Evolutionary conservation across 2,329 filamentous ascomycete species (phyloP).

Genomic region (Ophiocordyceps sinensis): DNA sequence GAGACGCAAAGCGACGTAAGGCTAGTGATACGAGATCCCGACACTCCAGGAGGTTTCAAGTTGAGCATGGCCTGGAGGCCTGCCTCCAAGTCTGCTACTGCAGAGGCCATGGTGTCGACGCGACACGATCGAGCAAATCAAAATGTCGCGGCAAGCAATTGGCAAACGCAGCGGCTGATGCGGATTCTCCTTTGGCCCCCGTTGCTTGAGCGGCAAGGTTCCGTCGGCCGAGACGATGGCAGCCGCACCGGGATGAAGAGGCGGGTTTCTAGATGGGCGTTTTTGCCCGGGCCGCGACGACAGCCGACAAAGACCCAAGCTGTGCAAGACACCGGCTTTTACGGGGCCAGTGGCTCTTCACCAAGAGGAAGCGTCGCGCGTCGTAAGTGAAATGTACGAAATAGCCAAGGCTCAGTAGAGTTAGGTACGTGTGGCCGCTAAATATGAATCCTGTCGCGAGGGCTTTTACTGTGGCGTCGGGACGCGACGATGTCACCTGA

Average conservation of each 20-base stretch:
- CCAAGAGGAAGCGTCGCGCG: conserved; percentile 1
- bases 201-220: background rate
- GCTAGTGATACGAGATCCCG: conserved; percentile 76
- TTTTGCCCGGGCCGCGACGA: background rate
- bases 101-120: conserved; percentile 48
- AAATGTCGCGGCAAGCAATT: background rate
- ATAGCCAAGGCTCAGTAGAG: conserved; percentile 3
- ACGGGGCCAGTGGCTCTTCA: conserved; percentile 1
- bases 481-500: background rate
- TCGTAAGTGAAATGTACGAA: conserved; percentile 7
- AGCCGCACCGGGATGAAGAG: background rate
- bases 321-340: conserved; percentile 1
- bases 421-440: conserved; percentile 5
- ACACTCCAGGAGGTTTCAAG: conserved; percentile 87
- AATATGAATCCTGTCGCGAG: background rate
- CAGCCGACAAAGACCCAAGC: background rate
- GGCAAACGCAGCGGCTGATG: background rate
- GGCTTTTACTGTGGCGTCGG: background rate
- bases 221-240: background rate
- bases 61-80: conserved; percentile 83
- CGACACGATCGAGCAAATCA: conserved; percentile 1
- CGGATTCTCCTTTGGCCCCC: background rate
- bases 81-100: conserved; percentile 81
- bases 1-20: conserved; percentile 78
- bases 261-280: background rate